Conservation (phyloP, 805 yeast genomes). For the Yarrowia sp. region DNA sequence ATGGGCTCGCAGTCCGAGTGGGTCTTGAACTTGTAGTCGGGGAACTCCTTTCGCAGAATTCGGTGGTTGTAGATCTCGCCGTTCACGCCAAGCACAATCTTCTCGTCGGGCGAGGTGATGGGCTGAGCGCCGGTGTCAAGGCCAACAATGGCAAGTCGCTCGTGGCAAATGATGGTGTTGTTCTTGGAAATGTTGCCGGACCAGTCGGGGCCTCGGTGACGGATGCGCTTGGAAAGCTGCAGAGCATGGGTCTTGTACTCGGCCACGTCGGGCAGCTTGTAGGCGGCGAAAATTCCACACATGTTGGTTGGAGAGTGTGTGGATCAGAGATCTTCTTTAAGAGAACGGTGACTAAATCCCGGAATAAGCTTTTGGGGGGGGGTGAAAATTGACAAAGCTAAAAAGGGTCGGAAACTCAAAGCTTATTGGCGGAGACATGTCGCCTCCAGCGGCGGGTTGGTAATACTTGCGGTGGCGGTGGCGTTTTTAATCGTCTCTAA, state of each 20-base stretch:
- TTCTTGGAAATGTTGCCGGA: constrained; percentile 78
- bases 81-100: constrained; percentile 78
- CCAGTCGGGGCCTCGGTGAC: constrained; percentile 99
- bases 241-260: constrained; percentile 83
- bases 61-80: constrained; percentile 99
- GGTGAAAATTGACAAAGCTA: not conserved
- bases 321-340: not conserved
- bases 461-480: too few species aligned
- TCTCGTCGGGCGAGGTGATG: constrained; percentile 73
- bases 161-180: constrained; percentile 84
- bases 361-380: not conserved
- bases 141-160: constrained; percentile 96
- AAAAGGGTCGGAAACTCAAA: not conserved
- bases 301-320: constrained; percentile 41
- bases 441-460: too few species aligned
- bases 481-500: too few species aligned
- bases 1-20: constrained; percentile 96
- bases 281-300: constrained; percentile 99
- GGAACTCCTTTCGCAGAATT: constrained; percentile 71
- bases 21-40: constrained; percentile 76
- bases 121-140: constrained; percentile 99
- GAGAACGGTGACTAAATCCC: not conserved
- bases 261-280: constrained; percentile 74
- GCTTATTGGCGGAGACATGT: too few species aligned
- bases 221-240: constrained; percentile 82